Evolutionary conservation across 2,329 filamentous ascomycete genomes (phyloP), one percentile per base, ranked within the genome.

Genomic region (Tolypocladium amazonense): DNA sequence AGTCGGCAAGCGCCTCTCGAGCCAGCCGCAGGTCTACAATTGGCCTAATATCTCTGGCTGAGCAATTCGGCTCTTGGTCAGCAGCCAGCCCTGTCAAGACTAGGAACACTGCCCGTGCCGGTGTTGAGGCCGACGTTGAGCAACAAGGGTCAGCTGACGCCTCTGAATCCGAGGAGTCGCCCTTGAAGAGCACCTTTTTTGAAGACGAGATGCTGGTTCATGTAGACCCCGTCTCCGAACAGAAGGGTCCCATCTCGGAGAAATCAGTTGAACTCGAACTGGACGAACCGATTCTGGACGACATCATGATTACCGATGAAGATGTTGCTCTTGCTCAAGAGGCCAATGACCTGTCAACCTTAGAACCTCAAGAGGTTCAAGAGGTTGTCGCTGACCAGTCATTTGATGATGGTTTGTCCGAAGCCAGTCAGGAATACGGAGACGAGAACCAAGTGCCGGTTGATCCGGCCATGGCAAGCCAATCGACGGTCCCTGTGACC

Each of bases 351-450:
- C 81, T 86, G 79, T 85, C 83, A 2, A 68, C 83, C 14, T 70
- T 83, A 69, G 79, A 81, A 57, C 72, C 75, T 6, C 72, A 74
- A 30, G 68, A 74, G 25, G 61, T 74, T 2, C 72, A 78, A 1
- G 72, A 76, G 12, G 64, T 70, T 55, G 64, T 63, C n/a, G 68
- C 70, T 52, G 65, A 62, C 33, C 63, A 66, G 58, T 67, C 65
- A n/a, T 72, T 77, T 56, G 79, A 83, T 20, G 78, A 82, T 50
- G 73, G 77, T 0, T 69, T 79, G 3, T 88, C 85, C 0, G 83
- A 87, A 62, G 80, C 81, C 1, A 87, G 84, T 65, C 81, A 88
- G 63, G 82, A 86, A 63, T 88, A 88, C 66, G 85, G 80, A 2
- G 85, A 89, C 65, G 86, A 89, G 68, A 88, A 88, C 68, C 76